These are phyloP conservation scores for Paramecium octaurelia DNA, from an alignment of 73 alveolate species.

Conservation along the genomic window DNA sequence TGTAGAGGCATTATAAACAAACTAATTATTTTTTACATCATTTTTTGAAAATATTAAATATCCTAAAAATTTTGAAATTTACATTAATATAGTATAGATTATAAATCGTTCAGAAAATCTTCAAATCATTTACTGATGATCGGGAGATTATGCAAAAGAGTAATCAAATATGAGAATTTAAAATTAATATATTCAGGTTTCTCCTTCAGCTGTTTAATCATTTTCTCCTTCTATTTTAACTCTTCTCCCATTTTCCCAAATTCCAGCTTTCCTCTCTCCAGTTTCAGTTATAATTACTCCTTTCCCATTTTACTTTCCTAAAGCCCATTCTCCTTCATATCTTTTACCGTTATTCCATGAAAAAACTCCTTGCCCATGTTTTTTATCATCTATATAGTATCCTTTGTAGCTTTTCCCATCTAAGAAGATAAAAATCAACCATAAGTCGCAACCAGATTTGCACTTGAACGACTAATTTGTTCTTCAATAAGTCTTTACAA, in stretches of 20 bases:
- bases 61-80: too few species aligned
- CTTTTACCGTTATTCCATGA: slow-evolving; percentile 72
- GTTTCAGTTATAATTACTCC: slow-evolving; percentile 53
- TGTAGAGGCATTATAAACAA: too few species aligned
- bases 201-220: slow-evolving; percentile 50
- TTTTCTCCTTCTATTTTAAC: slow-evolving; percentile 9
- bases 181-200: neutral
- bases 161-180: neutral
- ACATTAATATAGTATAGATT: too few species aligned
- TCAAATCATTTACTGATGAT: too few species aligned
- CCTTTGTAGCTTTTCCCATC: slow-evolving; percentile 77
- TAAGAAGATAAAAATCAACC: too few species aligned
- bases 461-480: neutral
- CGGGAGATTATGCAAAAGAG: too few species aligned
- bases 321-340: slow-evolving; percentile 81
- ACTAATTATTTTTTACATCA: too few species aligned
- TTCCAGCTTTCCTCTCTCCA: neutral
- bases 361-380: slow-evolving; percentile 75
- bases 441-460: too few species aligned
- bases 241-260: slow-evolving; percentile 36
- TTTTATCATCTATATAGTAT: slow-evolving; percentile 67
- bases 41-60: too few species aligned
- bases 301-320: slow-evolving; percentile 78
- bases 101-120: too few species aligned
- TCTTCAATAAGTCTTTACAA: neutral